These are phyloP conservation scores for Phanerodontia chrysosporium DNA, from an alignment of 768 basidiomycete genomes.

Conservation along the genomic window DNA sequence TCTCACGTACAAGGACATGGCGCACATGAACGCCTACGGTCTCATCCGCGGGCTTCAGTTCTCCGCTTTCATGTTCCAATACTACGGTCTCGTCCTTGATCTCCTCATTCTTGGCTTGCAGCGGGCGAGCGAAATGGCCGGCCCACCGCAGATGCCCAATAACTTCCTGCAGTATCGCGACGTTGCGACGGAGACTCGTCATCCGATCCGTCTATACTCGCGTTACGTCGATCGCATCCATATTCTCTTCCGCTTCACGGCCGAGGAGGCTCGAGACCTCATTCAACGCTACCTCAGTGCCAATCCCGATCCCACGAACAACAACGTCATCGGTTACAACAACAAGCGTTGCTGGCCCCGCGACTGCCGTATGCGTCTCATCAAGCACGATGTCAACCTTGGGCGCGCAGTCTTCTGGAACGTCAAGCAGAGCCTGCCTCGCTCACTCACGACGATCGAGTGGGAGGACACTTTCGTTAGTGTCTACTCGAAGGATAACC, in stretches of 20 bases:
- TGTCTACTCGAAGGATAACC: constrained; percentile 96
- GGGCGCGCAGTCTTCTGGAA: constrained; percentile 99
- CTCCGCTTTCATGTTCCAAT: constrained; percentile 99
- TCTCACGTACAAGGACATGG: constrained; percentile 96
- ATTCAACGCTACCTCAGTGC: constrained; percentile 97
- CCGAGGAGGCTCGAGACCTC: constrained; percentile 94
- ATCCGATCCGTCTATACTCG: constrained; percentile 97
- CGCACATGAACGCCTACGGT: constrained; percentile 95
- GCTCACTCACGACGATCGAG: constrained; percentile 96
- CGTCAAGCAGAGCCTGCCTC: constrained; percentile 92
- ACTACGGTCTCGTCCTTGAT: constrained; percentile 94
- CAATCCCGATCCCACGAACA: constrained; percentile 97
- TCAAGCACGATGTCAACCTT: constrained; percentile 99
- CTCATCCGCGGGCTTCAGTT: constrained; percentile 97
- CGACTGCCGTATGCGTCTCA: constrained; percentile 97
- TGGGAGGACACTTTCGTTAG: constrained; percentile 99
- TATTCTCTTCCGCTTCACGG: constrained; percentile 95
- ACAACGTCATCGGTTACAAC: constrained; percentile 98
- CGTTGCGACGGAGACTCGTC: constrained; percentile 89
- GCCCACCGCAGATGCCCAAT: constrained; percentile 95
- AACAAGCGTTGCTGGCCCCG: constrained; percentile 99
- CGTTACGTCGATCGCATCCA: constrained; percentile 95
- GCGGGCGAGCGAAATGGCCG: constrained; percentile 98
- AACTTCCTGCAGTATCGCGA: constrained; percentile 98
- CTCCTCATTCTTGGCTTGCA: constrained; percentile 95